phyloP scores from a whole-genome alignment of 352 stramenopile genomes.

The Nothophytophthora sp. region DNA sequence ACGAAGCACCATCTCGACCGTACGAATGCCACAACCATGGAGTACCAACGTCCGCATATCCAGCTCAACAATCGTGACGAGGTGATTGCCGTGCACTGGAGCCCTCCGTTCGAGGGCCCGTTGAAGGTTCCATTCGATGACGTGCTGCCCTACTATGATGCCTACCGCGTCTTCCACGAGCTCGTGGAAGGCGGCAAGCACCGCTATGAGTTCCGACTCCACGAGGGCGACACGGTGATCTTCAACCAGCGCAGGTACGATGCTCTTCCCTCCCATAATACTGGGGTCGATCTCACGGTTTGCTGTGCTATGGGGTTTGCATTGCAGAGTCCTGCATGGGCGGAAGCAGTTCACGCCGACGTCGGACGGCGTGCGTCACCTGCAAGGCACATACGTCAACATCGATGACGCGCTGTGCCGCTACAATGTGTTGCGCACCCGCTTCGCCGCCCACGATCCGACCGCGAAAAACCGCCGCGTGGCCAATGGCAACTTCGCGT shows the following conservation, averaged over 20 bases:
- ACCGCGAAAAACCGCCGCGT: constrained; percentile 65
- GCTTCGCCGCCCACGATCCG: constrained; percentile 42
- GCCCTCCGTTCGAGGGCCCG: constrained; percentile 94
- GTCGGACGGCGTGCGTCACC: constrained; percentile 74
- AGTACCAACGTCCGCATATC: constrained; percentile 95
- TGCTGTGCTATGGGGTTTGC: neutral
- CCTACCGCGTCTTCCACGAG: constrained; percentile 79
- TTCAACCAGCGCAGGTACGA: constrained; percentile 81
- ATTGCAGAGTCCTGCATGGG: constrained; percentile 65
- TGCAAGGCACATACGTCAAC: constrained; percentile 88
- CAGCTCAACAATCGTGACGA: constrained; percentile 81
- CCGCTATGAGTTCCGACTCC: constrained; percentile 76
- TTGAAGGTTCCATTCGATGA: constrained; percentile 78
- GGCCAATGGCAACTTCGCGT: constrained; percentile 75
- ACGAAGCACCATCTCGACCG: constrained; percentile 93
- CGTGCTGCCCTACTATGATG: constrained; percentile 77
- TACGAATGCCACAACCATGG: constrained; percentile 89
- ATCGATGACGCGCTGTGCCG: constrained; percentile 87
- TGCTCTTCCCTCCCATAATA: neutral
- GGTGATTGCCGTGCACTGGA: constrained; percentile 93
- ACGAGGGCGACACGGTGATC: constrained; percentile 80
- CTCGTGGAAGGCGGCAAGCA: constrained; percentile 77
- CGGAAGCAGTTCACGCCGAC: constrained; percentile 71
- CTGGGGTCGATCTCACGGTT: neutral
- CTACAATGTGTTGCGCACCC: constrained; percentile 74